A percentile compares a stretch with the other conserved stretches of the same genome.
These are phyloP conservation scores for Xylaria sp. DNA, from an alignment of 2,329 filamentous ascomycete species.

Conservation along the genomic window DNA sequence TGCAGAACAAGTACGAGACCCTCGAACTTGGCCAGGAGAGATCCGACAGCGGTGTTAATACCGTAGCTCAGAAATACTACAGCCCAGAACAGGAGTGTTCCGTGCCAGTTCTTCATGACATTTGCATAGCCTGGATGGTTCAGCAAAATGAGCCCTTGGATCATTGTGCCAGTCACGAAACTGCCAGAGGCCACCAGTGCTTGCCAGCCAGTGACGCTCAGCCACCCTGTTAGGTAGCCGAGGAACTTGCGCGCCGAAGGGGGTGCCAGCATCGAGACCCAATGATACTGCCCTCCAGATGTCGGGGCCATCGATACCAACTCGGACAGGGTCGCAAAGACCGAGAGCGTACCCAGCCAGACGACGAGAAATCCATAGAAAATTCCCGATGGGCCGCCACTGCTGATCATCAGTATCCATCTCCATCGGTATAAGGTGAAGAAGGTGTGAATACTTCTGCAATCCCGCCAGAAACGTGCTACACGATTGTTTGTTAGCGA, in stretches of 20 bases:
- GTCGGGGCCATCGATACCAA: constrained; percentile 38
- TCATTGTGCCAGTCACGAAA: constrained; percentile 20
- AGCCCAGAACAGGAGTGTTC: constrained; percentile 29
- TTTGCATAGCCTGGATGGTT: constrained; percentile 20
- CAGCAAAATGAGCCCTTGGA: constrained; percentile 22
- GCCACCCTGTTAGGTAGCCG: constrained; percentile 24
- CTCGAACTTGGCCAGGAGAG: constrained; percentile 36
- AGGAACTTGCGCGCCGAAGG: constrained; percentile 18
- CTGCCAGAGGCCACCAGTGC: constrained; percentile 17
- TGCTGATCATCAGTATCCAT: constrained; percentile 8
- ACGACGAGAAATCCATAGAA: constrained; percentile 49
- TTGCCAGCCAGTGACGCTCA: constrained; percentile 22
- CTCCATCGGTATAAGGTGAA: neutral
- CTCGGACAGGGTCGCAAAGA: constrained; percentile 42
- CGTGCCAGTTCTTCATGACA: constrained; percentile 20
- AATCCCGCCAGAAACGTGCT: constrained; percentile 20
- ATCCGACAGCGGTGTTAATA: constrained; percentile 32
- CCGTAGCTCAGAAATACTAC: constrained; percentile 39
- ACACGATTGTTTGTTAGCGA: neutral
- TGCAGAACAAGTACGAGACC: constrained; percentile 39
- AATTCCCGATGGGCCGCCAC: constrained; percentile 38
- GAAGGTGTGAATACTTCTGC: constrained; percentile 15
- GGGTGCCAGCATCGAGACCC: constrained; percentile 27
- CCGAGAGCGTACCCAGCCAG: constrained; percentile 43
- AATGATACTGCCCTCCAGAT: constrained; percentile 25